Evolutionary conservation across 1,139 yeast genomes (phyloP), one percentile per base, ranked within the genome.

Genomic region (Sugiyamaella japonica): DNA sequence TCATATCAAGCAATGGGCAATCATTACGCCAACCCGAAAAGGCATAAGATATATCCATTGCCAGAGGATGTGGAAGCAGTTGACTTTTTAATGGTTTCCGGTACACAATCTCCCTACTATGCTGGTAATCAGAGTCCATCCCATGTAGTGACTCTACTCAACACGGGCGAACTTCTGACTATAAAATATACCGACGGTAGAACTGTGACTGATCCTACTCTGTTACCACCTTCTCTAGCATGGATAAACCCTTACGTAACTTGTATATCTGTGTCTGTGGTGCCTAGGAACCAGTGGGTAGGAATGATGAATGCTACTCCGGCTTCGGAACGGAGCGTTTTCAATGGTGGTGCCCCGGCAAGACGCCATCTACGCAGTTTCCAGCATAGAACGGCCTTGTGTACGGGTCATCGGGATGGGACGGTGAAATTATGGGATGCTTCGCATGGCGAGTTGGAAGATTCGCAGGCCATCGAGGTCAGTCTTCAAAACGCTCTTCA

Each of bases 351-450:
- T 7, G 81, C 84, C 1, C 85, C 95, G 0, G 80, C 80, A 0
- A 74, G 74, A 31, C 76, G 76, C 49, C 76, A 81, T 8, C 64
- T 83, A 34, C 83, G 93, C 13, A 73, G 77, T 8, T 81, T 78
- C 61, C 87, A 82, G 50, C 75, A 76, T 8, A 79, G 93, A 38
- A 79, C 82, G 36, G 86, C 89, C 1, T 70, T 86, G 48, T 79
- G 87, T 1, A 82, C 96, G 0, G 98, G 97, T 1, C 97, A 89
- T 68, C 79, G 80, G 37, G 84, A 85, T 64, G 98, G 97, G 0
- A 76, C 82, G 20, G 83, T 93, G 0, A 78, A 95, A 59, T 69
- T 93, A 17, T 84, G 89, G 79, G 97, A 91, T 69, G 85, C 90
- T 0, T 83, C 96, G 0, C 82, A 85, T 59, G 88, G 87, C 28